Base-by-base conservation (phyloP, 2,329 filamentous ascomycete species). In the Magnaporthales sp. region DNA sequence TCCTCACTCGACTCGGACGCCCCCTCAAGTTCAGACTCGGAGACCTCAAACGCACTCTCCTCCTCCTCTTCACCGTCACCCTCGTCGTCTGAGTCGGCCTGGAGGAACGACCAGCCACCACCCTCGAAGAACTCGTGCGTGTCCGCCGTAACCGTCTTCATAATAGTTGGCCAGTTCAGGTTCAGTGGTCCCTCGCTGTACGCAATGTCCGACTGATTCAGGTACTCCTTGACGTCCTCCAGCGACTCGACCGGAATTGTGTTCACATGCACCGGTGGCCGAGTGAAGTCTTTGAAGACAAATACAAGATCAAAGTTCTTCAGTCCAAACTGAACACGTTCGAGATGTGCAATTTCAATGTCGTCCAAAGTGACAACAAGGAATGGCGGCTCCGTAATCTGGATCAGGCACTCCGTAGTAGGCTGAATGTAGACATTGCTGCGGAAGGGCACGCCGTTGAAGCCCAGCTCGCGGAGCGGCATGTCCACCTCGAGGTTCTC, bases 291-390 rank as follows among this genome's bases (percentile, higher is more conserved):
- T 75, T 98, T 98, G 84, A 97, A 98, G 51, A 99, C 91, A 74
- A 98, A 93, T 24, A 99, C 95, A 77, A 99, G 88, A 79, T 99
- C 95, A 77, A 99, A 99, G 79, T 99, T 99, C 84, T 98, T 97
- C 69, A 99, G 84, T 38, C 95, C 96, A 74, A 99, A 99, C 79
- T 94, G 84, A 22, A 99, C 95, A 81, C 94, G 91, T 78, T 99
- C 95, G 68, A 99, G 82, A 79, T 99, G 95, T 19, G 95, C 95
- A 71, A 98, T 86, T 77, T 99, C 95, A 70, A 99, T 95, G 74
- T 99, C 95, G 64, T 94, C 93, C 38, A 99, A 86, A 0, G 95
- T 97, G 71, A 99, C 84, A 64, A 97, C 95, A 81, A 96, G 90
- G 80, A 99, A 99, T 0, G 95, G 96, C 29, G 94, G 94, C 76